Evolutionary conservation across 140 eudicot genomes (phyloP).

Genomic region (Flaveria floridana): DNA sequence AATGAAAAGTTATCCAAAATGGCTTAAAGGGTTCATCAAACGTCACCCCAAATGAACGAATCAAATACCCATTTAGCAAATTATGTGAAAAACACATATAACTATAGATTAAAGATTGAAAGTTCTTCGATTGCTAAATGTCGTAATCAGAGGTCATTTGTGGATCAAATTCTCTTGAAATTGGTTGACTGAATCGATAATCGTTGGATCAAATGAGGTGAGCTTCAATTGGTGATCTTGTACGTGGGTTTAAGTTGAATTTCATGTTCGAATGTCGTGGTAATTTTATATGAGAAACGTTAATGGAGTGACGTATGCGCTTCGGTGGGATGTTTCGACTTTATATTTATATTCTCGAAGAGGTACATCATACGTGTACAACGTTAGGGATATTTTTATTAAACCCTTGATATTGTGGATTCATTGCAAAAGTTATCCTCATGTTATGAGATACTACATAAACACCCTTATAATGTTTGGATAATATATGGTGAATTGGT

Average conservation of each 20-base stretch:
- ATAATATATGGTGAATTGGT: background rate
- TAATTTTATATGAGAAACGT: slow-evolving; percentile 28
- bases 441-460: background rate
- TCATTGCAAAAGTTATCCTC: background rate
- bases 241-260: slow-evolving; percentile 29
- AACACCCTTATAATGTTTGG: background rate
- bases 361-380: background rate
- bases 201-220: slow-evolving; percentile 28
- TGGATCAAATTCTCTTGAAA: slow-evolving; percentile 15
- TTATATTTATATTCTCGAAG: slow-evolving; percentile 25
- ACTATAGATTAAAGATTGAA: slow-evolving; percentile 12
- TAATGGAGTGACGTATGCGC: slow-evolving; percentile 37
- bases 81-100: slow-evolving; percentile 6
- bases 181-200: slow-evolving; percentile 23
- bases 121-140: slow-evolving; percentile 18
- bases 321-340: slow-evolving; percentile 32
- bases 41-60: background rate
- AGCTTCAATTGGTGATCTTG: slow-evolving; percentile 24
- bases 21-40: background rate
- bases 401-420: background rate
- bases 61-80: background rate
- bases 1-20: background rate
- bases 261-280: slow-evolving; percentile 17
- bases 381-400: background rate
- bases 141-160: slow-evolving; percentile 23